Evolutionary conservation across 306 rosid genomes (phyloP), one percentile per base, ranked within the genome.

Genomic region (Cucumis hystrix): DNA sequence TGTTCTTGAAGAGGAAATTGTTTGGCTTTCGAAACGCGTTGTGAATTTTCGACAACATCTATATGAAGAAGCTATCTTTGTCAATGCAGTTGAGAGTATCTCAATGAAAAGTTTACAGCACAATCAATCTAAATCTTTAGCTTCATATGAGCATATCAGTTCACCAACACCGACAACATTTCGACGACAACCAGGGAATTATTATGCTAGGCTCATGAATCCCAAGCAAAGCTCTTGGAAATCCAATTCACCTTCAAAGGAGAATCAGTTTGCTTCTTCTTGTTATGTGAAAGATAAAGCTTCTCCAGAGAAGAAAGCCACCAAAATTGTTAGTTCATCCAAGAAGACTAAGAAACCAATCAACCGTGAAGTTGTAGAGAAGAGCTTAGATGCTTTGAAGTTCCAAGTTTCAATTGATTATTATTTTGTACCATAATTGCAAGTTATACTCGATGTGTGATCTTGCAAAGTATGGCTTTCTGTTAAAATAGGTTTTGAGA

Each of bases 1-100:
- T 67, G 92, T 93, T 61, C 83, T 93, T 43, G 97, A 93, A 84
- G 97, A 93, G 81, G 98, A 89, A 66, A 95, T 93, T 75, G 88
- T 89, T 73, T 72, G 92, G 81, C 80, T 91, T 69, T 92, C 91
- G 77, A 91, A 88, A 62, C 88, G 86, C 75, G 88, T 88, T 60
- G 96, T 89, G 83, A 89, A 84, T 87, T 89, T 91, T 78, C 83
- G 97, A 49, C 91, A 87, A 49, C 91, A 87, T 60, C 70, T 93
- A 10, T 89, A 88, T 76, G 92, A 91, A 78, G 92, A 93, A 84
- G 97, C 98, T 64, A 86, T 93, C 55, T 84, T 83, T 79, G 77
- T 72, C 6, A 82, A 87, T 25, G 43, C 86, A 10, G 69, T 49
- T 17, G 96, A 86, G 23, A 83, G 84, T 66, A 85, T 79, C 33